Percentiles rank a stretch among this genome's conserved stretches.
These are phyloP conservation scores for Flaveria trinervia DNA, from an alignment of 129 eudicot genomes.

Conservation along the genomic window DNA sequence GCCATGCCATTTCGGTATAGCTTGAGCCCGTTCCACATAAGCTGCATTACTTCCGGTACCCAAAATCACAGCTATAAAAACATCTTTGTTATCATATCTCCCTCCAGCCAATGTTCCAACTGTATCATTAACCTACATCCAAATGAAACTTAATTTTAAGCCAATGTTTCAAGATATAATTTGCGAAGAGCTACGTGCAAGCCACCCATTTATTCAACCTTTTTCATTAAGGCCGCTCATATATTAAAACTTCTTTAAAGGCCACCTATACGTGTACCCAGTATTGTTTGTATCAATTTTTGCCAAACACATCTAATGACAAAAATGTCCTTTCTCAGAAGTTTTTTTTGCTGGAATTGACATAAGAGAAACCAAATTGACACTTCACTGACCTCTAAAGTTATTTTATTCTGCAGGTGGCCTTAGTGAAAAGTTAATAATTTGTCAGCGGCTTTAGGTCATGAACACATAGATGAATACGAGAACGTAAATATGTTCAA, in stretches of 20 bases:
- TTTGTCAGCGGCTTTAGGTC: no score
- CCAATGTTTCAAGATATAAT: neutral
- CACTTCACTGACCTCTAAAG: neutral
- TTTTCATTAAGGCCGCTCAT: neutral
- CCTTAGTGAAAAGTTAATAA: no score
- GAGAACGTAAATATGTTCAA: no score
- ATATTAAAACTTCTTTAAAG: neutral
- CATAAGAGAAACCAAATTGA: no score
- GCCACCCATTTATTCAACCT: no score
- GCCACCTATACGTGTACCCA: neutral
- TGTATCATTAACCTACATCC: constrained; percentile 81
- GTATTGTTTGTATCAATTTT: neutral
- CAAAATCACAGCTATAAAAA: constrained; percentile 72
- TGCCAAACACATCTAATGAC: neutral
- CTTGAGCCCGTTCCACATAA: constrained; percentile 83
- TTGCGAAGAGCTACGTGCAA: neutral
- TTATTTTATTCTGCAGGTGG: neutral
- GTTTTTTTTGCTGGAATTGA: neutral
- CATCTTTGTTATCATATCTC: constrained; percentile 59
- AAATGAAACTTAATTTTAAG: neutral
- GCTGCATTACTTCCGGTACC: constrained; percentile 98
- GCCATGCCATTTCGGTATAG: constrained; percentile 91
- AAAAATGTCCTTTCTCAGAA: neutral
- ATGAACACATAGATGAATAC: no score
- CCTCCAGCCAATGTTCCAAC: constrained; percentile 98